Evolutionary conservation across 495 filamentous ascomycete genomes (phyloP).

Genomic region (Tuber aestivum): DNA sequence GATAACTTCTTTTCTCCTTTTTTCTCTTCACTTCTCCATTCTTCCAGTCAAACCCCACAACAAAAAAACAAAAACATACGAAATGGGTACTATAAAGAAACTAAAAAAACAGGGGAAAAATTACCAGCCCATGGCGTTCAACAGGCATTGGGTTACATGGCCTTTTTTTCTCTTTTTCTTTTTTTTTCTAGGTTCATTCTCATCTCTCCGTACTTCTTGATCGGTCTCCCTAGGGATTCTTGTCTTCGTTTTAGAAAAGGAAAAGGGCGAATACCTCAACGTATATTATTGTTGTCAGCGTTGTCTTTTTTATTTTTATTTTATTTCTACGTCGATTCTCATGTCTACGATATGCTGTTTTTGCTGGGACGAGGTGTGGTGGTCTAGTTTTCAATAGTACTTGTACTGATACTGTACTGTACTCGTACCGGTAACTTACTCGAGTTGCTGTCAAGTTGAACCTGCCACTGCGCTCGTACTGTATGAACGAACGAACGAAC

Average conservation of each 20-base stretch:
- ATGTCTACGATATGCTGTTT: not conserved
- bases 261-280: constrained; percentile 25
- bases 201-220: not conserved
- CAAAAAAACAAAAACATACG: not conserved
- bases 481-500: not conserved
- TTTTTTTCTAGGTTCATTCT: not conserved
- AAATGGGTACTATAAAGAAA: not conserved
- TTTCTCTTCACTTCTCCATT: not conserved
- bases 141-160: constrained; percentile 18
- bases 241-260: not conserved
- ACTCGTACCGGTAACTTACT: too few relatives aligned
- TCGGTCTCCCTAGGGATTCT: not conserved
- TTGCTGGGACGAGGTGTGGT: not conserved
- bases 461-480: not conserved
- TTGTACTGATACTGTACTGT: not conserved
- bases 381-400: not conserved
- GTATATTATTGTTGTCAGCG: constrained; percentile 17
- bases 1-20: not conserved
- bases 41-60: not conserved
- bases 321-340: constrained; percentile 4
- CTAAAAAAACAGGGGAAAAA: constrained; percentile 1
- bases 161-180: constrained; percentile 9
- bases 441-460: not conserved
- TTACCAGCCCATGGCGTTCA: constrained; percentile 28
- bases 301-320: too few relatives aligned